Percentiles rank a stretch among this genome's conserved stretches.
Conservation (phyloP, 225 moss, liverwort and hornwort species). For the Polytrichum commune region DNA sequence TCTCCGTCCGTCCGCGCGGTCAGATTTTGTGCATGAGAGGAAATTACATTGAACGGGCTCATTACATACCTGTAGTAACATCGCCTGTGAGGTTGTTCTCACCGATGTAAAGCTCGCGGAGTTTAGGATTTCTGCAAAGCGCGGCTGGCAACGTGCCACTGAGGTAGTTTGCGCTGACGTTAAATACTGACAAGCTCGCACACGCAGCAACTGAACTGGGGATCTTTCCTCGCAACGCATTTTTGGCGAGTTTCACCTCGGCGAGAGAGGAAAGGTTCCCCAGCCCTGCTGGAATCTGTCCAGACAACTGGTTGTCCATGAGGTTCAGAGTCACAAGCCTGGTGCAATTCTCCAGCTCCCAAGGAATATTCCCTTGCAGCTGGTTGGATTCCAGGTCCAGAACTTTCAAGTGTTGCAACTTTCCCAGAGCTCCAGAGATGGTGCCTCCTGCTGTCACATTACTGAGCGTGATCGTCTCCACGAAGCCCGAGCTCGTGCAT, state of each 20-base stretch:
- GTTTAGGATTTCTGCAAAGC: slow-evolving; percentile 3
- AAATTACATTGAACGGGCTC: too few species aligned
- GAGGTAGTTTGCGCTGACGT: slow-evolving; percentile 12
- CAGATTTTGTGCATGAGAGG: too few species aligned
- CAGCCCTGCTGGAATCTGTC: slow-evolving; percentile 6
- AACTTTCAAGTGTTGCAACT: slow-evolving; percentile 4
- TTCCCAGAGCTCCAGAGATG: slow-evolving; percentile 11
- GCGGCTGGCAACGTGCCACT: slow-evolving; percentile 18
- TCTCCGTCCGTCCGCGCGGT: too few species aligned
- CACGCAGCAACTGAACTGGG: slow-evolving; percentile 13
- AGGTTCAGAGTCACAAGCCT: slow-evolving; percentile 20
- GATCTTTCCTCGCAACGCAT: slow-evolving; percentile 21
- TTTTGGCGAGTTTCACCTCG: slow-evolving; percentile 7
- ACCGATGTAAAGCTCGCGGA: slow-evolving; percentile 10
- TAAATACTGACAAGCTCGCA: slow-evolving; percentile 8
- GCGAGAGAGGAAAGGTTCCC: slow-evolving; percentile 7
- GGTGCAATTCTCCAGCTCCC: slow-evolving; percentile 21
- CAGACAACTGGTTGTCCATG: slow-evolving; percentile 11
- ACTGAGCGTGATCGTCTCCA: neutral
- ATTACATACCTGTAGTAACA: neutral
- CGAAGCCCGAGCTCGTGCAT: slow-evolving; percentile 11
- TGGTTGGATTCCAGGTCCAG: slow-evolving; percentile 12
- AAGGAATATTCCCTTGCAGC: slow-evolving; percentile 14
- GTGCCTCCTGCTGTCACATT: neutral
- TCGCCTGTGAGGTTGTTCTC: slow-evolving; percentile 18